These are phyloP conservation scores for Aegilops tauschii DNA, from an alignment of 176 grass and related monocot species.

Conservation along the genomic window DNA sequence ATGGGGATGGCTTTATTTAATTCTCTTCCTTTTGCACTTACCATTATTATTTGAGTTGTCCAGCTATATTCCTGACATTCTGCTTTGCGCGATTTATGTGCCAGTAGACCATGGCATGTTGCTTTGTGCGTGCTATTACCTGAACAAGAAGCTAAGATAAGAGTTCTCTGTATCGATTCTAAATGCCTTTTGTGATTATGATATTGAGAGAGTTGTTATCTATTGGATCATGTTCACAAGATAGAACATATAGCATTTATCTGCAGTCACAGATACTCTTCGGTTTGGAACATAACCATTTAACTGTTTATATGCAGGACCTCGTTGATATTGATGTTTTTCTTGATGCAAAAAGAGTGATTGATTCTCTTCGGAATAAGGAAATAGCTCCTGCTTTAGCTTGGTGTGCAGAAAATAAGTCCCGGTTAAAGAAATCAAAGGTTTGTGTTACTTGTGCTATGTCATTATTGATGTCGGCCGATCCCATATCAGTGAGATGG, in stretches of 20 bases:
- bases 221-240: background rate
- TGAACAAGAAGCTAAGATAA: background rate
- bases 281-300: constrained; percentile 8
- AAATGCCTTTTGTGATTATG: background rate
- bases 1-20: background rate
- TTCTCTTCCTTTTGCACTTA: background rate
- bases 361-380: constrained; percentile 90
- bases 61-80: background rate
- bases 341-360: constrained; percentile 78
- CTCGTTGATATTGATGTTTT: constrained; percentile 95
- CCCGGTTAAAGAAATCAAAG: constrained; percentile 97
- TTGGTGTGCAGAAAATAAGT: constrained; percentile 99
- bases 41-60: background rate
- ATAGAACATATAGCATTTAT: background rate
- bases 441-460: constrained; percentile 30
- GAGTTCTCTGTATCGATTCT: background rate
- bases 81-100: background rate
- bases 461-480: background rate
- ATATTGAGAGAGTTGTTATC: background rate
- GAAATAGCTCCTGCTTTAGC: constrained; percentile 79
- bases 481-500: background rate
- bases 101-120: background rate
- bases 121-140: background rate
- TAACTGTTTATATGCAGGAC: constrained; percentile 49
- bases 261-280: background rate